Base-by-base conservation (phyloP, 2,329 filamentous ascomycete genomes). In the Byssoonygena ceratinophila region DNA sequence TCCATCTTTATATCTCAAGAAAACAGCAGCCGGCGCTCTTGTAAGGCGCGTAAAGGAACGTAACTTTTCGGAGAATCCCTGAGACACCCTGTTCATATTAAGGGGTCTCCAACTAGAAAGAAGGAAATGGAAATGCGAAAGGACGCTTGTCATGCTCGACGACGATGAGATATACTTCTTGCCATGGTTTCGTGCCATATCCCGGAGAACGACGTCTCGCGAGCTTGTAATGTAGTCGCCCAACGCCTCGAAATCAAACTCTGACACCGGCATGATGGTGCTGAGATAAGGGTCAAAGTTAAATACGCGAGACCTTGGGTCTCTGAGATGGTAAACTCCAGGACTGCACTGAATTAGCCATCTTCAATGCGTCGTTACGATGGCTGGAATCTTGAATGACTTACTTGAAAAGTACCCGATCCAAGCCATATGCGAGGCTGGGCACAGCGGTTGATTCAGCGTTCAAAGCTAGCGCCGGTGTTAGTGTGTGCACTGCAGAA, bases 211-310 rank as follows among this genome's bases (percentile, higher is more conserved):
- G 4, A 71, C 68, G 64, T 98, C 92, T 64, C 86, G 83, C 8
- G 91, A 97, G 0, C 92, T 96, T 0, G 90, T 96, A 58, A 95
- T 82, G 67, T 95, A 98, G 57, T 83, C 77, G 66, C 86, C 87
- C 51, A 98, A 69, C 2, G 88, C 83, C 54, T 86, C 79, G 67
- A 94, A 98, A 63, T 98, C 87, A 63, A 98, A 98, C 63, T 98
- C 87, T 1, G 80, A 74, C 14, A 92, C 83, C 1, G 92, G 90
- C 88, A 97, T 97, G 61, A 98, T 94, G 49, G 82, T 82, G 55
- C 89, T 81, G 18, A 98, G 77, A 63, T 96, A 96, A 0, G 94
- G 92, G 64, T 98, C 91, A 62, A 98, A 98, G 66, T 98, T 98
- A 76, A 82, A 98, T 5, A 97, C 88, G 16, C 82, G 79, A 36